Evolutionary conservation across 257 asterid genomes (phyloP), one percentile per base, ranked within the genome.

Genomic region (Solanum appendiculatum): DNA sequence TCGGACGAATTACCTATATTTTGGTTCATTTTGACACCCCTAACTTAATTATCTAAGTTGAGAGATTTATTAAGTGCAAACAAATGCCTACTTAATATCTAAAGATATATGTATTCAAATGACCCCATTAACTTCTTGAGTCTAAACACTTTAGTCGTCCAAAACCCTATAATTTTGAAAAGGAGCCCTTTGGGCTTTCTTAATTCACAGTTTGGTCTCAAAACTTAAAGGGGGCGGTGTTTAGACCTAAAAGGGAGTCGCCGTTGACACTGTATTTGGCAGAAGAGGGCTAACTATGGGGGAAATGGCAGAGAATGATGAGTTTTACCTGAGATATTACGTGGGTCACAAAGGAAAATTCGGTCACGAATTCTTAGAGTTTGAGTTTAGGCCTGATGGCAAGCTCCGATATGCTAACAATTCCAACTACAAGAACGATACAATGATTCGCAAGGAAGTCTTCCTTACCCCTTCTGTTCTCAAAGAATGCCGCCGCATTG

Each of bases 371-470:
- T 96, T 96, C 87, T 60, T 95, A 86, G 98, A 96, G 86, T 96
- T 96, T 90, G 98, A 96, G 93, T 94, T 96, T 90, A 90, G 98
- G 29, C 98, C 98, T 8, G 98, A 96, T 84, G 98, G 99, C 42
- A 96, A 96, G 94, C 98, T 96, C 86, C 95, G 99, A 2, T 96
- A 96, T 75, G 99, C 99, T 84, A 96, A 94, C 92, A 95, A 96
- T 90, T 96, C 99, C 46, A 96, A 96, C 92, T 97, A 97, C 94
- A 97, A 97, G 93, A 97, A 97, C 91, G 99, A 97, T 68, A 95
- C 99, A 13, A 95, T 97, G 99, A 96, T 97, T 85, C 99, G 98
- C 86, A 97, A 97, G 87, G 99, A 97, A 93, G 92, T 97, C 33
- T 97, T 94, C 85, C 90, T 97, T 72, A 94, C 99, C 78, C 98